Percentiles rank a stretch among this genome's conserved stretches.
Conservation (phyloP, 345 rosid genomes). For the Conringia planisiliqua region DNA sequence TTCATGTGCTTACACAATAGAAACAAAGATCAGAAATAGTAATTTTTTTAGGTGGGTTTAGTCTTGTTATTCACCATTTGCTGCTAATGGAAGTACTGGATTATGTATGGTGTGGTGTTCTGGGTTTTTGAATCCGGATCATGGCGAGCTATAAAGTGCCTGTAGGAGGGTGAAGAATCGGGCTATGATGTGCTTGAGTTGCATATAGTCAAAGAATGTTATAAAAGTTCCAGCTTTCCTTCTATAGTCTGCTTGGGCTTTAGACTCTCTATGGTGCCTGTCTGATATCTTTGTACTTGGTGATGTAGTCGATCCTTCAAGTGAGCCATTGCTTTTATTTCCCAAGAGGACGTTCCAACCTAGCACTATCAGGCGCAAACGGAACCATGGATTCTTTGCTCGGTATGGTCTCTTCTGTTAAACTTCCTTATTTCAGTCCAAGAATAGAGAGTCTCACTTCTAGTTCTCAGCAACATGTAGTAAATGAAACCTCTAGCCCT, state of each 20-base stretch:
- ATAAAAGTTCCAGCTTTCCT: not conserved
- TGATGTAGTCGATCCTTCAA: conserved; percentile 58
- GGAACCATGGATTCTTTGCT: conserved; percentile 88
- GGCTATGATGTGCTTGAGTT: not conserved
- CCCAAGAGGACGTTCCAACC: conserved; percentile 93
- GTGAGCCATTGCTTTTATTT: conserved; percentile 67
- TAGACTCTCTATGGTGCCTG: not conserved
- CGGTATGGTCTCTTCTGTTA: conserved; percentile 47
- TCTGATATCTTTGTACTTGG: not conserved
- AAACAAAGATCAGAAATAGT: not conserved
- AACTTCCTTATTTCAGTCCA: not conserved
- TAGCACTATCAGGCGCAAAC: conserved; percentile 75
- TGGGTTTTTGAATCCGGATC: not conserved
- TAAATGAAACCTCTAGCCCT: not conserved
- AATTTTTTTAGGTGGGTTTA: not conserved
- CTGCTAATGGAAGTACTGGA: not conserved
- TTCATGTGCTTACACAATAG: not conserved
- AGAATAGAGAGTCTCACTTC: not conserved
- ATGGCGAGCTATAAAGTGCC: not conserved
- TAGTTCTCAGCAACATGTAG: not conserved
- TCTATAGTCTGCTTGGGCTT: not conserved
- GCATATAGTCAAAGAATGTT: not conserved
- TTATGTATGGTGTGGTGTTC: not conserved
- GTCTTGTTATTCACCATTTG: not conserved
- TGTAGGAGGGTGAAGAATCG: not conserved